phyloP scores from a whole-genome alignment of 768 basidiomycete genomes.

The Boletellus sp. region DNA sequence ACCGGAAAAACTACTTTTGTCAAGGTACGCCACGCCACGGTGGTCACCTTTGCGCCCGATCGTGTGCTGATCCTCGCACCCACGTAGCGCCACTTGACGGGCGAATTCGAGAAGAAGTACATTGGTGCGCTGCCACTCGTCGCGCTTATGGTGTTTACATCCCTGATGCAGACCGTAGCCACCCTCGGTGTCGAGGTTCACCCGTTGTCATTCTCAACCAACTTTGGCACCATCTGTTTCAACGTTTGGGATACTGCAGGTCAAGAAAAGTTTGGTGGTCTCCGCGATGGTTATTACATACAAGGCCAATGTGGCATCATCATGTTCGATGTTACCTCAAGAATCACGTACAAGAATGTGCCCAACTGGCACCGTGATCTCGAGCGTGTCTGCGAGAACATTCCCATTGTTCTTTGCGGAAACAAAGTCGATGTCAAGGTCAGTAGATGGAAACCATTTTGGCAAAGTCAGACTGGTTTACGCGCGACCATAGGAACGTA shows the following conservation, averaged over 20 bases:
- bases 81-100: constrained; percentile 89
- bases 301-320: constrained; percentile 99
- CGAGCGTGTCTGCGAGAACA: constrained; percentile 99
- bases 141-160: constrained; percentile 11
- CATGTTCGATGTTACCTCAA: constrained; percentile 99
- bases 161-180: constrained; percentile 47
- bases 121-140: constrained; percentile 60
- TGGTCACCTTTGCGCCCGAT: constrained; percentile 36
- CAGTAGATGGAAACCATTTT: constrained; percentile 20
- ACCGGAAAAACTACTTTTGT: constrained; percentile 99
- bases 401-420: constrained; percentile 98
- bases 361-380: constrained; percentile 99
- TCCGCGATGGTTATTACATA: constrained; percentile 95
- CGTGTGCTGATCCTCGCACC: constrained; percentile 51
- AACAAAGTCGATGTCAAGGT: constrained; percentile 99
- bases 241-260: constrained; percentile 99
- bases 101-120: constrained; percentile 99
- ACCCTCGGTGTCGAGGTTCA: constrained; percentile 99
- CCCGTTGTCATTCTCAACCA: constrained; percentile 93
- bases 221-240: constrained; percentile 98
- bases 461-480: constrained; percentile 2
- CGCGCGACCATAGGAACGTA: constrained; percentile 75
- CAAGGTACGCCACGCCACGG: constrained; percentile 58
- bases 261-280: constrained; percentile 99
- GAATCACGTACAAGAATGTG: constrained; percentile 99